Evolutionary conservation across 805 yeast species (phyloP), one percentile per base, ranked within the genome.

Genomic region (Lachancea kluyveri): DNA sequence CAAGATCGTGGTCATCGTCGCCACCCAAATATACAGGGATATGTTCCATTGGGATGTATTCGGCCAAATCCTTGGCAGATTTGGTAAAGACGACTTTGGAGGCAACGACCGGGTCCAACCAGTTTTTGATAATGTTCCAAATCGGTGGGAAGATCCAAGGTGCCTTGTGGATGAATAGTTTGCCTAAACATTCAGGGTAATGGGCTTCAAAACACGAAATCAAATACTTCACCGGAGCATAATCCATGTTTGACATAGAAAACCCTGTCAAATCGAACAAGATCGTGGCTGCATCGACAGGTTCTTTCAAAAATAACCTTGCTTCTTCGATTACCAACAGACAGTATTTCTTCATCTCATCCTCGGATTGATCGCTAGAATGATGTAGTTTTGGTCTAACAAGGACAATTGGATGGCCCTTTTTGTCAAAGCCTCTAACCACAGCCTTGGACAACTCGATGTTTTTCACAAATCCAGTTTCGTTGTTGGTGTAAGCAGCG

Each of bases 21-120:
- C 97, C 97, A 8, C 95, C 96, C 37, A 88, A 58, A 23, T 70
- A 73, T 41, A 65, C 62, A 18, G 94, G 88, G 41, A 92, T 68
- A 47, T 73, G 65, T 17, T 72, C 63, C 17, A 60, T 52, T 26
- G 72, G 77, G 23, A 90, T 74, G 54, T 64, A 74, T 44, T 79
- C 68, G 28, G 64, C 65, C 47, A 90, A 60, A 35, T 92, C 96
- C 35, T 75, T 71, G 16, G 64, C 54, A 42, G 66, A 67, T 50
- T 82, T 80, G 15, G 95, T 83, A 61, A 90, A 92, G 26, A 74
- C 72, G 47, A 92, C 85, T 60, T 90, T 90, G 16, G 90, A 70
- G 0, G 96, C 95, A 34, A 90, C 96, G 15, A 85, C 96, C 3
- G 97, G 97, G 54, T 92, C 97, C 36, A 90, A 67, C 97, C 96